phyloP scores from a whole-genome alignment of 345 rosid species.

The Conringia planisiliqua region DNA sequence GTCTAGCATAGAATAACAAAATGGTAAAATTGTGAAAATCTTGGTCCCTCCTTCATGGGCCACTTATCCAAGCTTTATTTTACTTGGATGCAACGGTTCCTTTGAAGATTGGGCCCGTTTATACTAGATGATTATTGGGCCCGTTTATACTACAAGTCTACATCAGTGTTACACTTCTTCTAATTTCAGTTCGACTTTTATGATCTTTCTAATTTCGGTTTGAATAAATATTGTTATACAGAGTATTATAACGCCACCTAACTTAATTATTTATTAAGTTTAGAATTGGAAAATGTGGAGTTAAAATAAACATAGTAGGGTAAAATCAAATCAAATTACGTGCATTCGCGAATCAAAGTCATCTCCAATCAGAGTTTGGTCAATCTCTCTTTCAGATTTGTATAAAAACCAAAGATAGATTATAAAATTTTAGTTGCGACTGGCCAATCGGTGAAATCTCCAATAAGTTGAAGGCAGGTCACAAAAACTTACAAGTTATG shows the following conservation, averaged over 20 bases:
- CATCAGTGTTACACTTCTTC: neutral
- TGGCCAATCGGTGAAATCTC: neutral
- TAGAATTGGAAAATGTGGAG: neutral
- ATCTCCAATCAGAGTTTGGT: neutral
- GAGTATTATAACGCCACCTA: neutral
- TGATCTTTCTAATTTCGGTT: too few species aligned
- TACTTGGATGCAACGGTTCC: neutral
- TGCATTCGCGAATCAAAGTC: neutral
- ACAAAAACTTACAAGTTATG: neutral
- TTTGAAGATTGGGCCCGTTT: neutral
- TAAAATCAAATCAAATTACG: neutral
- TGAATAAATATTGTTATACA: neutral
- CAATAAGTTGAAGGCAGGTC: neutral
- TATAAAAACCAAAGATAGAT: neutral
- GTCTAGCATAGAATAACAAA: neutral
- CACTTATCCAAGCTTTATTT: neutral
- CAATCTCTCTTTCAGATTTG: neutral
- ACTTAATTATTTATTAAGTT: neutral
- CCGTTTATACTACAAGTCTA: neutral
- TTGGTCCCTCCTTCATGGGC: conserved; percentile 12
- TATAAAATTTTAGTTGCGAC: neutral
- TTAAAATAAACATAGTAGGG: neutral
- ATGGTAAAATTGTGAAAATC: neutral
- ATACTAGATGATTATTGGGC: neutral
- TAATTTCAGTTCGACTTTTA: neutral